Conservation (phyloP, 1,139 yeast species). For the Debaryomyces sp. region DNA sequence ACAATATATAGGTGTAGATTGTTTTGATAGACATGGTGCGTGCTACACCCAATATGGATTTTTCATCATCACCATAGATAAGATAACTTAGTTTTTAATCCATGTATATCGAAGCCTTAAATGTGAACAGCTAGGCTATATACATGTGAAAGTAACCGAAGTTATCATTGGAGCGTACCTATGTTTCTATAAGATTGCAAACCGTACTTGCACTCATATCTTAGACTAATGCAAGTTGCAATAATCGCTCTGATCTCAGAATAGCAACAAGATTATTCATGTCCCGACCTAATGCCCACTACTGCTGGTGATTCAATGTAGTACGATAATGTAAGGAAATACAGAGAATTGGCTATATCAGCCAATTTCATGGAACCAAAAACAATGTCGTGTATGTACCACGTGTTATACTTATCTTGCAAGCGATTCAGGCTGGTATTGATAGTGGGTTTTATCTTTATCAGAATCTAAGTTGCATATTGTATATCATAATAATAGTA, state of each 20-base stretch:
- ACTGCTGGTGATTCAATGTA: no score
- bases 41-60: neutral
- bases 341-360: neutral
- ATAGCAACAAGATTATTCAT: no score
- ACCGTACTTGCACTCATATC: no score
- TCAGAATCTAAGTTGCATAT: neutral
- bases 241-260: no score
- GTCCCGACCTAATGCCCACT: no score
- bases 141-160: neutral
- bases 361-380: neutral
- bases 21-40: constrained; percentile 1
- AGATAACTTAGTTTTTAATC: neutral
- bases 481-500: neutral
- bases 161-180: neutral
- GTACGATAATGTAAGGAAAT: no score
- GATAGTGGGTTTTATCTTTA: neutral
- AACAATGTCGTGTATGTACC: neutral
- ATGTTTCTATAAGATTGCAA: no score
- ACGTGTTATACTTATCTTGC: neutral
- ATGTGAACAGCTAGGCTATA: neutral
- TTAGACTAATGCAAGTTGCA: no score
- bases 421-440: neutral
- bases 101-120: neutral
- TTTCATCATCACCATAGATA: neutral
- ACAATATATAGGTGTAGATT: neutral